A percentile compares a stretch with the other conserved stretches of the same genome.
These are phyloP conservation scores for Nothophaeocryptopus gaeumannii DNA, from an alignment of 2,329 filamentous ascomycete genomes.

Conservation along the genomic window DNA sequence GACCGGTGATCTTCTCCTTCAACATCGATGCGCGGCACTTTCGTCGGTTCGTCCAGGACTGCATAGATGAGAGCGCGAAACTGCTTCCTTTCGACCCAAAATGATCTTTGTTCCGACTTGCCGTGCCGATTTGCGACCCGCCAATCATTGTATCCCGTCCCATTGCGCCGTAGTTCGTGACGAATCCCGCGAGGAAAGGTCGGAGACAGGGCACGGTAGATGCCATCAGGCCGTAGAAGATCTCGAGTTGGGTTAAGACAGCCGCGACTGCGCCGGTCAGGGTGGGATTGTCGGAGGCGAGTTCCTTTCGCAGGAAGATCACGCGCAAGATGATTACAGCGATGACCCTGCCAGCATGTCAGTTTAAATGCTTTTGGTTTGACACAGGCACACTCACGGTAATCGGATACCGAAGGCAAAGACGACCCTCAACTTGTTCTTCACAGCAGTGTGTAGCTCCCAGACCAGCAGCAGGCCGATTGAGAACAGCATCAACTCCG, in stretches of 20 bases:
- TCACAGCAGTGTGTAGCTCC: slow-evolving; percentile 38
- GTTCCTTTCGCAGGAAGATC: slow-evolving; percentile 34
- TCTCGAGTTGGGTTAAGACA: slow-evolving; percentile 42
- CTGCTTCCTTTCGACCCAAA: slow-evolving; percentile 8
- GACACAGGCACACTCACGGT: slow-evolving; percentile 32
- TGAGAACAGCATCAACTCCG: slow-evolving; percentile 39
- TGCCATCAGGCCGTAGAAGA: slow-evolving; percentile 43
- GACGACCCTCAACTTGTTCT: slow-evolving; percentile 41
- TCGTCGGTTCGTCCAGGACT: background rate
- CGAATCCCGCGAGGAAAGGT: slow-evolving; percentile 36
- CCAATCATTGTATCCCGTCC: slow-evolving; percentile 13
- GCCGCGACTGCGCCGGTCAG: slow-evolving; percentile 37
- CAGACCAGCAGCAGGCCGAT: slow-evolving; percentile 40
- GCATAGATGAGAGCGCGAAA: slow-evolving; percentile 4
- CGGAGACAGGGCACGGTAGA: slow-evolving; percentile 45
- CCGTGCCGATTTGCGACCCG: slow-evolving; percentile 12
- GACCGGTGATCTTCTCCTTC: slow-evolving; percentile 3
- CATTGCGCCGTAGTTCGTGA: slow-evolving; percentile 22
- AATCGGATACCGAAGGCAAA: slow-evolving; percentile 44
- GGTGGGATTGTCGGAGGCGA: slow-evolving; percentile 37
- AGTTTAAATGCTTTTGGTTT: background rate
- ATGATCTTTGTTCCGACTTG: slow-evolving; percentile 1
- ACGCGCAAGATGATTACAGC: slow-evolving; percentile 41
- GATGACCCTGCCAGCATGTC: slow-evolving; percentile 36
- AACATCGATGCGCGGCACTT: background rate